phyloP scores from a whole-genome alignment of 225 moss, liverwort and hornwort genomes.

The Straminergon stramineum region DNA sequence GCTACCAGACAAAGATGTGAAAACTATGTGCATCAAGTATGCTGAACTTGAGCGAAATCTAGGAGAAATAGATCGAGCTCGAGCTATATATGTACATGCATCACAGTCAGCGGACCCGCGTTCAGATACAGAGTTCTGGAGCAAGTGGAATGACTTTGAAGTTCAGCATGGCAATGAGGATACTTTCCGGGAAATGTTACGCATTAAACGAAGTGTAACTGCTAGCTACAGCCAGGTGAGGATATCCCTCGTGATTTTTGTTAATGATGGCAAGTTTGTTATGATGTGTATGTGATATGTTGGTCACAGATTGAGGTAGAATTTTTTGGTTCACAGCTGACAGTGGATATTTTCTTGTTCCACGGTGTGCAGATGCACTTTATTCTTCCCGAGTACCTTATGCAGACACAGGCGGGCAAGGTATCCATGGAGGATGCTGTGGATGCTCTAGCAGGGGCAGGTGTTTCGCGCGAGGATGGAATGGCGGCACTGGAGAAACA shows the following conservation, averaged over 20 bases:
- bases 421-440: constrained; percentile 86
- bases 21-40: constrained; percentile 94
- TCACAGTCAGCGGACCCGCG: constrained; percentile 96
- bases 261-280: background rate
- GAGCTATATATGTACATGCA: constrained; percentile 84
- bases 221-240: constrained; percentile 97
- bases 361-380: constrained; percentile 75
- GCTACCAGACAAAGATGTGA: constrained; percentile 91
- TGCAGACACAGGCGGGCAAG: constrained; percentile 79
- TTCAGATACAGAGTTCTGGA: constrained; percentile 96
- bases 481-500: constrained; percentile 91
- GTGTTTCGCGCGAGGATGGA: constrained; percentile 81
- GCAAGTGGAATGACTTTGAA: constrained; percentile 98
- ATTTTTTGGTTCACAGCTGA: background rate
- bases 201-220: constrained; percentile 93
- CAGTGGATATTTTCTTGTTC: background rate
- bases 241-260: background rate
- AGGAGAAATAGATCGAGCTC: constrained; percentile 92
- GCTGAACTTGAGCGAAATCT: constrained; percentile 92
- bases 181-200: constrained; percentile 94
- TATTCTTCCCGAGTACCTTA: constrained; percentile 91
- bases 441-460: constrained; percentile 80
- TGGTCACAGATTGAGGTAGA: background rate
- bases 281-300: background rate
- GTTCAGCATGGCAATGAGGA: constrained; percentile 98